phyloP scores from a whole-genome alignment of 179 eudicot species.

The Pouteria campechiana region DNA sequence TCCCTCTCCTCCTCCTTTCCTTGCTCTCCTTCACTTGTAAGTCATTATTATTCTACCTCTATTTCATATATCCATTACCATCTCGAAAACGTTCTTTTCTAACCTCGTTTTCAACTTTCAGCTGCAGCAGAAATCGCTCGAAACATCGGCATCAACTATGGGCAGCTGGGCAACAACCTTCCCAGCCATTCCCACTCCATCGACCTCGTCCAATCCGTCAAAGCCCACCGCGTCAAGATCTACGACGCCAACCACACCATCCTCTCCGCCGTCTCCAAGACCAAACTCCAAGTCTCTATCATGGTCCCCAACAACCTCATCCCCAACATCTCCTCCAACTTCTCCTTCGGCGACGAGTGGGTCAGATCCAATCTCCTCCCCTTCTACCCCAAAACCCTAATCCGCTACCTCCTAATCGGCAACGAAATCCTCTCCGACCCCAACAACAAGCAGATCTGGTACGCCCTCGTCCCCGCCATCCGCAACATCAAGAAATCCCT shows the following conservation, averaged over 20 bases:
- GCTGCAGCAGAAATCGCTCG: constrained; percentile 46
- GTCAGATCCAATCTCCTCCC: constrained; percentile 39
- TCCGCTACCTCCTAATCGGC: constrained; percentile 67
- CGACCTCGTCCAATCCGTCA: constrained; percentile 43
- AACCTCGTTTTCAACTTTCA: neutral
- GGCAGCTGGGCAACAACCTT: constrained; percentile 74
- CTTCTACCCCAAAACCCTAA: constrained; percentile 51
- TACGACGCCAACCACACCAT: constrained; percentile 50
- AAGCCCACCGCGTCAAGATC: constrained; percentile 56
- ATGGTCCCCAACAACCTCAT: constrained; percentile 80
- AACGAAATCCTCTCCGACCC: constrained; percentile 57
- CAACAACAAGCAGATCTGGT: constrained; percentile 22
- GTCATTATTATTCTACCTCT: neutral
- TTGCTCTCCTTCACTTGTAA: constrained; percentile 17
- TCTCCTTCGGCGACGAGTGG: constrained; percentile 61
- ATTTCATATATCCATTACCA: neutral
- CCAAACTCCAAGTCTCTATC: constrained; percentile 47
- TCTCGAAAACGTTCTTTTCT: constrained; percentile 6
- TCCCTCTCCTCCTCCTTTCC: constrained; percentile 4
- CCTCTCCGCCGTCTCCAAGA: constrained; percentile 43
- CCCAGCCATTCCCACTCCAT: constrained; percentile 41
- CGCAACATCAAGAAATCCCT: constrained; percentile 37
- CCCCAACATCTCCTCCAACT: constrained; percentile 48
- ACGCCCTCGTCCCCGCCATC: constrained; percentile 63
- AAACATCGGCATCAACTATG: constrained; percentile 72